Evolutionary conservation across 2,329 filamentous ascomycete genomes (phyloP), one percentile per base, ranked within the genome.

Genomic region (Botrytis aclada): DNA sequence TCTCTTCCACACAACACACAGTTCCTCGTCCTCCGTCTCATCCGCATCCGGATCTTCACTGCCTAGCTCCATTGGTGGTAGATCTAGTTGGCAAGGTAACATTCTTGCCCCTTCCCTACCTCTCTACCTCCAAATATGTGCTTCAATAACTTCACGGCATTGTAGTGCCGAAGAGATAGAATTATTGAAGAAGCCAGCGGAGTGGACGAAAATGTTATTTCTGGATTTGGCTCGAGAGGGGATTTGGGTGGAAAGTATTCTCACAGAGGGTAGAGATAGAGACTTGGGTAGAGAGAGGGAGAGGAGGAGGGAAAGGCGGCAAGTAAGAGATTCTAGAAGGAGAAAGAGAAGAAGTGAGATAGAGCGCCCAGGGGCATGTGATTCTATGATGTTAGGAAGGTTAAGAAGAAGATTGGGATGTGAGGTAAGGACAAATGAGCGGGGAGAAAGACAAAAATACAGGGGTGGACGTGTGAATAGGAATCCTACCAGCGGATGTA

Each of bases 141-240:
- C 65, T 37, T 39, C 65, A 14, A 47, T 41, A 34, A 69, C 32
- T 20, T 29, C 32, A 32, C 47, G 32, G 0, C 65, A 69, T 22
- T 14, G 32, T 41, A 56, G 65, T 32, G 16, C 14, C 4, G 65
- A 56, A 37, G 65, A 69, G 29, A 56, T 20, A 14, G 22, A 69
- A 29, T 41, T 29, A 22, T 20, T 69, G 43, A 69, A 20, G 9
- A 56, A 12, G 32, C 34, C 65, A 37, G 65, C 65, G 1, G 65
- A 69, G 37, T 69, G 65, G 65, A 32, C 65, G 6, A 69, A 69
- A 16, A 69, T 41, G 47, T 69, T 37, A 39, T 69, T 69, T 41
- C 41, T 69, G 14, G 65, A 69, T 56, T 37, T 69, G 51, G 65
- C 65, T 39, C 39, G 18, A 39, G 45, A 51, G 25, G 45, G 45